Evolutionary conservation across 2,329 filamentous ascomycete genomes (phyloP), one percentile per base, ranked within the genome.

Genomic region (Talaromyces albobiverticillius): DNA sequence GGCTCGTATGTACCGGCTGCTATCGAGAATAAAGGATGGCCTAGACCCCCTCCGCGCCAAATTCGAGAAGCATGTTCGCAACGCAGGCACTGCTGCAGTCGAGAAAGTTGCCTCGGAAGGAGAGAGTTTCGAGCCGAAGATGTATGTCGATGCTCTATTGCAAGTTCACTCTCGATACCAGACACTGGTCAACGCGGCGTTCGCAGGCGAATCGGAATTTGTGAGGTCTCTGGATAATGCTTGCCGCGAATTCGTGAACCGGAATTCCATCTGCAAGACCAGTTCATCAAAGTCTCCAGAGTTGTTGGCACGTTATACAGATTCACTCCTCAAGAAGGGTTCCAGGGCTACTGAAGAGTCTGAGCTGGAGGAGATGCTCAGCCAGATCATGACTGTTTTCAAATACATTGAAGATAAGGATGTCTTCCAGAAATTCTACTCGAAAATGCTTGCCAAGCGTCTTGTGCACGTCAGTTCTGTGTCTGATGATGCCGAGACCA

Each of bases 321-420:
- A 99, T 70, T 86, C 91, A 9, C 78, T 99, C 29, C 79, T 99
- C 49, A 93, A 94, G 73, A 96, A 96, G 79, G 72, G 90, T 61
- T 89, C 88, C 26, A 95, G 92, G 63, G 90, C 91, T 63, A 90
- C 91, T 13, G 94, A 97, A 68, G 94, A 99, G 68, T 88, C 89
- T 29, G 93, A 99, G 67, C 82, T 97, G 64, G 94, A 99, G 75
- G 87, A 88, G 61, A 88, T 90, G 29, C 78, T 97, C 26, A 85
- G 84, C 18, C 90, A 96, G 71, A 94, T 99, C 65, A 99, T 99
- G 94, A 96, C 93, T 1, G 90, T 99, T 53, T 99, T 99, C 83
- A 97, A 97, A 77, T 99, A 99, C 74, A 97, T 99, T 60, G 94
- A 99, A 70, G 95, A 99, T 75, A 99, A 99, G 80, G 94, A 99